Evolutionary conservation across 2,329 filamentous ascomycete genomes (phyloP), one percentile per base, ranked within the genome.

Genomic region (Cladophialophora immunda): DNA sequence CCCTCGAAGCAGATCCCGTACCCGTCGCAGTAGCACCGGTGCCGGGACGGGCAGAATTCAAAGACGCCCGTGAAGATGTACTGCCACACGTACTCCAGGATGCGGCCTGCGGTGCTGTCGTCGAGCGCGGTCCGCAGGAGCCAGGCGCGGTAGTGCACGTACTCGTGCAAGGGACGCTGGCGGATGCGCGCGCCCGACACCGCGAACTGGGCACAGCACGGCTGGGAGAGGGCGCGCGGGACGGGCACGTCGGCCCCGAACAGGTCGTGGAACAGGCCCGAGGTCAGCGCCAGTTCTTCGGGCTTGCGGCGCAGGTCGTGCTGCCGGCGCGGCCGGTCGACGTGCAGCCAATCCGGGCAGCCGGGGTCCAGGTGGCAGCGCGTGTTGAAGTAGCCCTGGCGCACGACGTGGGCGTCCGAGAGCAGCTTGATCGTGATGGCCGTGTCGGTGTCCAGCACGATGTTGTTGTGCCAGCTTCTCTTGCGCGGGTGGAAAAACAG

Each of bases 71-170:
- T 85, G 74, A 89, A 90, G 17, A 89, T 81, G 66, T 83, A 86
- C 66, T 89, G 86, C 87, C 87, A 90, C 0, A 88, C 76, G 73
- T 89, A 89, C 74, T 90, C 87, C 80, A 86, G 89, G 11, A 89
- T 80, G 2, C 87, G 81, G 4, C 87, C 87, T 11, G 84, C 85
- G 17, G 88, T 78, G 52, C 81, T 82, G 73, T 89, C 86, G 29
- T 77, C 79, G 27, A 89, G 73, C 19, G 83, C 78, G 0, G 87
- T 89, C n/a, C 80, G 79, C 29, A 89, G 78, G 3, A 89, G 76
- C 87, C 87, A 90, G 72, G 88, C 84, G 32, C 87, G 82, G 71
- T 87, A 86, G 72, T 81, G 84, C 19, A 86, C 77, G 73, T 86
- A 89, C 56, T 84, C 81, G n/a, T 81, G 79, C 58, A 82, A 80